These are phyloP conservation scores for Piromyces sp. DNA, from an alignment of 192 early-diverging fungal genomes.

Conservation along the genomic window DNA sequence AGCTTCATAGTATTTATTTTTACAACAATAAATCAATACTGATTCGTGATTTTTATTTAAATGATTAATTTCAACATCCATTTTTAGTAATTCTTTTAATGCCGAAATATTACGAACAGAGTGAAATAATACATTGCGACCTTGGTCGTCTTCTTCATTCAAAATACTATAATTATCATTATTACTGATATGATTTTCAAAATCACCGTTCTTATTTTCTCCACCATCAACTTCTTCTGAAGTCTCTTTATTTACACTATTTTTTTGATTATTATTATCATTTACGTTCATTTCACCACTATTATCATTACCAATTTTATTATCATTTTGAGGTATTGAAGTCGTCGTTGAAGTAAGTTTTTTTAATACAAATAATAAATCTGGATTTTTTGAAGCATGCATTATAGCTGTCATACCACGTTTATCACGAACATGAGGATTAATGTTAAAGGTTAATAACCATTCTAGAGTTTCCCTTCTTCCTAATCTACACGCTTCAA, in stretches of 20 bases:
- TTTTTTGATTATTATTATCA: too few relatives aligned
- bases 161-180: background rate
- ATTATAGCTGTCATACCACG: background rate
- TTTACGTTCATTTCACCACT: background rate
- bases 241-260: too few relatives aligned
- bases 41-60: background rate
- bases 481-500: background rate
- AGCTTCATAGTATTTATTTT: background rate
- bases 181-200: too few relatives aligned
- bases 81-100: background rate
- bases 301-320: background rate
- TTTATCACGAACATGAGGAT: background rate
- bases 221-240: too few relatives aligned
- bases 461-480: background rate
- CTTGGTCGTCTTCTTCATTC: background rate
- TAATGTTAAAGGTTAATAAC: background rate
- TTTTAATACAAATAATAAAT: background rate
- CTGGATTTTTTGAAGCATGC: background rate
- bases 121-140: background rate
- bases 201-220: background rate
- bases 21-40: background rate
- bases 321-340: background rate
- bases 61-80: background rate
- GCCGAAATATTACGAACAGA: background rate
- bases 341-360: background rate